Conservation (phyloP, 139 green algal genomes). For the Spirogloea muscicola region DNA sequence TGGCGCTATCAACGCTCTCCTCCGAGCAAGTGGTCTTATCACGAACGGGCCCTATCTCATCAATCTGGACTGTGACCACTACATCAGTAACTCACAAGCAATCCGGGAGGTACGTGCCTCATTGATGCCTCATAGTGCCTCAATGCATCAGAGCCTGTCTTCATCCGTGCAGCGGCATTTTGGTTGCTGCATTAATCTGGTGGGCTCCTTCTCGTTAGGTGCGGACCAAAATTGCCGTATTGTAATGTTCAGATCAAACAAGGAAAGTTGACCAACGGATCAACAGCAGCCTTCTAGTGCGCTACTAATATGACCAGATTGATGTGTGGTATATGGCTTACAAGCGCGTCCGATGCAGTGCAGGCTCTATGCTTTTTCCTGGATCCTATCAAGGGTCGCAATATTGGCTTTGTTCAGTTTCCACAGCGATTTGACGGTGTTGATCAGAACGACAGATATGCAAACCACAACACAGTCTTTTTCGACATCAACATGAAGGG, state of each 20-base stretch:
- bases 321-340: no score
- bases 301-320: no score
- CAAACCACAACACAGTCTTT: conserved; percentile 49
- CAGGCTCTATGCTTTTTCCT: conserved; percentile 48
- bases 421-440: conserved; percentile 47
- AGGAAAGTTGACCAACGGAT: no score
- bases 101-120: conserved; percentile 33
- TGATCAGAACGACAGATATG: conserved; percentile 41
- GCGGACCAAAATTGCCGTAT: no score
- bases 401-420: conserved; percentile 42
- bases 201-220: no score
- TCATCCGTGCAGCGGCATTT: no score
- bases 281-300: no score
- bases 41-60: conserved; percentile 41
- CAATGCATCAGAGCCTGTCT: no score
- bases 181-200: no score
- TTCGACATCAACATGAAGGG: conserved; percentile 50
- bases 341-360: no score
- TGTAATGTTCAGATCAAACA: no score
- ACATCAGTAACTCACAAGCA: conserved; percentile 45
- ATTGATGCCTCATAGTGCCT: no score
- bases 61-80: conserved; percentile 49
- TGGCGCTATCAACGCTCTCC: conserved; percentile 44
- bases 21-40: conserved; percentile 41
- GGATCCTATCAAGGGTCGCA: conserved; percentile 38